Evolutionary conservation across 352 stramenopile species (phyloP), one percentile per base, ranked within the genome.

Genomic region (Phytopythium helicoides): DNA sequence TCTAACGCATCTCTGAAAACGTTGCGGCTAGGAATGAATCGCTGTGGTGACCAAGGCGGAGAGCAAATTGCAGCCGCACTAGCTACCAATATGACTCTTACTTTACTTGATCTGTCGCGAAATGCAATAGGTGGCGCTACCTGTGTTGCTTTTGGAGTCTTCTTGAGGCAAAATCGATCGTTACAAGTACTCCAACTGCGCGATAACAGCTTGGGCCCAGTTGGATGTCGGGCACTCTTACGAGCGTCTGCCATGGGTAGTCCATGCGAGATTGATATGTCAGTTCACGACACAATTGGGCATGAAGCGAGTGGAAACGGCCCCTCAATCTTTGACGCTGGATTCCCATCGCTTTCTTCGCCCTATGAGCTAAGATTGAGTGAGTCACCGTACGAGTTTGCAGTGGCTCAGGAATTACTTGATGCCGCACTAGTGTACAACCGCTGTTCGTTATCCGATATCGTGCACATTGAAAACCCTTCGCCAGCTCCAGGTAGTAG

Each of bases 1-100:
- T 77, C 68, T 0, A 91, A 89, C 34, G 70, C 58, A 0, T 73
- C 66, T 5, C 44, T 91, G 1, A 49, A 47, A 21, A 67, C 42
- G 3, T 59, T 91, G 6, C 66, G 81, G 1, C 56, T 91, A 35
- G 70, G 77, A 14, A 91, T 91, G 81, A 91, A 91, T 31, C 73
- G 77, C 0, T 87, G 79, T 35, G 66, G 77, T 4, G 81, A 91
- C 45, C 58, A 76, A 28, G 81, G 81, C 31, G 76, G 71, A 14
- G 73, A 89, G 35, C 66, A 85, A 35, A 26, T 91, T 19, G 81
- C 77, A 4, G 68, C 71, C 0, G 73, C 81, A 6, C 41, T 91
- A 8, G 69, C 52, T 6, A 52, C 38, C 39, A 91, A 91, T 56
- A 64, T 61, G 22, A 75, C 65, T 0, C 62, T 89, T 1, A 66